Conservation (phyloP, 768 basidiomycete genomes). For the Leccinum fibrillosum region DNA sequence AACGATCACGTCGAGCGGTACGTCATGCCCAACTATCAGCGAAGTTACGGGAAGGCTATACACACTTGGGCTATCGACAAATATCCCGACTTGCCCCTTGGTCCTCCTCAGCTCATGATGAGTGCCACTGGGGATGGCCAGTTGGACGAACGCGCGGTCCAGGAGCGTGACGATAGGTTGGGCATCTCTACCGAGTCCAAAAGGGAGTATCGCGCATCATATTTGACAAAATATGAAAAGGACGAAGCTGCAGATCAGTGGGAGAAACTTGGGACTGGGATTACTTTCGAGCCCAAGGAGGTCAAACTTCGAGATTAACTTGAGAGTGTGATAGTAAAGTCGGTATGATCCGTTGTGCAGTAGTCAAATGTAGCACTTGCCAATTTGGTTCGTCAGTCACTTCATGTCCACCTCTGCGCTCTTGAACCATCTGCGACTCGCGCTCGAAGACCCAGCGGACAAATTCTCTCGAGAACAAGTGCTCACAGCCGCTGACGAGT, state of each 20-base stretch:
- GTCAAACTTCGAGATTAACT: constrained; percentile 14
- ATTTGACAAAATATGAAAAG: constrained; percentile 39
- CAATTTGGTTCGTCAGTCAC: constrained; percentile 6
- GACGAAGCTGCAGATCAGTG: constrained; percentile 36
- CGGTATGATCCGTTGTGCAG: background rate
- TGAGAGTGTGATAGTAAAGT: background rate
- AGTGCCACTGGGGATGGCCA: constrained; percentile 38
- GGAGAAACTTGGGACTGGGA: constrained; percentile 33
- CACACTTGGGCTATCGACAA: constrained; percentile 40
- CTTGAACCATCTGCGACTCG: constrained; percentile 52
- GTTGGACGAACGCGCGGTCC: constrained; percentile 29
- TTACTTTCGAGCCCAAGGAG: constrained; percentile 33
- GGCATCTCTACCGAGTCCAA: constrained; percentile 29
- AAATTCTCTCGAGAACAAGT: constrained; percentile 48
- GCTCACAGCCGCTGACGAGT: constrained; percentile 50
- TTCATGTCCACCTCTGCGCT: constrained; percentile 38
- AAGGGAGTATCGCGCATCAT: constrained; percentile 32
- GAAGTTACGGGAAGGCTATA: constrained; percentile 46
- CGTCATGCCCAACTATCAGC: constrained; percentile 43
- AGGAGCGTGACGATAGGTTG: constrained; percentile 29
- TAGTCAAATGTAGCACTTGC: background rate
- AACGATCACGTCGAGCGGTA: constrained; percentile 37
- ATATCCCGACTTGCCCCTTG: constrained; percentile 40
- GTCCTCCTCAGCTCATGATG: constrained; percentile 48
- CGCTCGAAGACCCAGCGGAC: constrained; percentile 54